These are phyloP conservation scores for Suillus spraguei DNA, from an alignment of 768 basidiomycete species.

Conservation along the genomic window DNA sequence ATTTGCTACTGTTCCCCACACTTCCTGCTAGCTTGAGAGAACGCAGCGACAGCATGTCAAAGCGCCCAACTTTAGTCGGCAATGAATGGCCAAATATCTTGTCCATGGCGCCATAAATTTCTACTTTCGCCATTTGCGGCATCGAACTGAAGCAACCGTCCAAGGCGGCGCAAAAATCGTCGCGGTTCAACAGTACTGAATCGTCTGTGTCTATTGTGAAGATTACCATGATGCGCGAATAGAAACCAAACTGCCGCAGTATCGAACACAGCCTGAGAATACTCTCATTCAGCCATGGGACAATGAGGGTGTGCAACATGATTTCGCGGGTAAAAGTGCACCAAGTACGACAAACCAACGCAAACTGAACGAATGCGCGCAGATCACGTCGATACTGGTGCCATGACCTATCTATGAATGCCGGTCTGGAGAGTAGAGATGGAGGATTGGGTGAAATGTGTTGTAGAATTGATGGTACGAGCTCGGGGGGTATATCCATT, in stretches of 20 bases:
- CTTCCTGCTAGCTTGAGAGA: background rate
- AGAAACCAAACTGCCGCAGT: background rate
- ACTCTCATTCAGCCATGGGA: constrained; percentile 29
- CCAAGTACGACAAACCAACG: background rate
- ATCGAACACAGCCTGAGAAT: constrained; percentile 1
- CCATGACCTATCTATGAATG: background rate
- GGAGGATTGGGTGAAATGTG: background rate
- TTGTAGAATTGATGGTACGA: constrained; percentile 3
- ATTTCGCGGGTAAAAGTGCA: constrained; percentile 8
- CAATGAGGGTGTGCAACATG: constrained; percentile 29
- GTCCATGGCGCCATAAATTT: background rate
- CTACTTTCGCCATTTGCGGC: background rate
- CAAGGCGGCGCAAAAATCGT: background rate
- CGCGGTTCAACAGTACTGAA: background rate
- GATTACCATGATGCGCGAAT: background rate
- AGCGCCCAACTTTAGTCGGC: background rate
- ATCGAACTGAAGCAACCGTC: background rate
- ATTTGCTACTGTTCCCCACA: background rate
- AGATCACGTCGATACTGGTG: background rate
- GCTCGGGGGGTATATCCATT: constrained; percentile 1
- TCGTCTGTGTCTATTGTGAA: background rate
- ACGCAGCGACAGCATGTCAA: background rate
- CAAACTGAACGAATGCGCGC: background rate
- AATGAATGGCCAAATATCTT: background rate
- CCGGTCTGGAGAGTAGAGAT: background rate